phyloP scores from a whole-genome alignment of 257 asterid genomes.

The Galeopsis tetrahit region DNA sequence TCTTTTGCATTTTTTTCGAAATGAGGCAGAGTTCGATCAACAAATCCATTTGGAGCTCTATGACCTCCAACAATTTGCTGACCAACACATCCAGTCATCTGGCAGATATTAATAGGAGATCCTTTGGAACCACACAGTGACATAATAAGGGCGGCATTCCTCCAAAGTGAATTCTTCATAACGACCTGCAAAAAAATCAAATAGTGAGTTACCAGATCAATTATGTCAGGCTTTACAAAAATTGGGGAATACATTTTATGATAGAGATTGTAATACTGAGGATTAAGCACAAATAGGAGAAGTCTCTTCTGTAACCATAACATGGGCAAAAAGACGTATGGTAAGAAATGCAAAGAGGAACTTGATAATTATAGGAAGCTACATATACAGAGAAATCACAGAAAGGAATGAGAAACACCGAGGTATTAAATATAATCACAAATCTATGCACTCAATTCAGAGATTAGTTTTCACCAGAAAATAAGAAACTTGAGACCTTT shows the following conservation, averaged over 20 bases:
- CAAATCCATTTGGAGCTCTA: conserved; percentile 96
- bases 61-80: conserved; percentile 96
- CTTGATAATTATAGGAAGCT: background rate
- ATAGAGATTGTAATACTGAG: background rate
- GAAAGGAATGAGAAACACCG: background rate
- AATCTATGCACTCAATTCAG: background rate
- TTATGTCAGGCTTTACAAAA: background rate
- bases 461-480: background rate
- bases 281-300: background rate
- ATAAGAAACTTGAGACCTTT: background rate
- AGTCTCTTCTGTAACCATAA: background rate
- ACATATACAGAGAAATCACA: background rate
- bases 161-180: conserved; percentile 78
- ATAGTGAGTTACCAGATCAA: conserved; percentile 15
- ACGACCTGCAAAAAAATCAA: conserved; percentile 61
- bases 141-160: conserved; percentile 97
- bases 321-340: background rate
- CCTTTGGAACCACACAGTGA: conserved; percentile 99
- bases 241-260: background rate
- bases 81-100: conserved; percentile 99
- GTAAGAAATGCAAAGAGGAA: background rate
- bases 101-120: conserved; percentile 91
- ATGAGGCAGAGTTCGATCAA: conserved; percentile 95
- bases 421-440: background rate
- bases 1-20: conserved; percentile 77